phyloP scores from a whole-genome alignment of 2,329 filamentous ascomycete species.

The Colletotrichum zoysiae region DNA sequence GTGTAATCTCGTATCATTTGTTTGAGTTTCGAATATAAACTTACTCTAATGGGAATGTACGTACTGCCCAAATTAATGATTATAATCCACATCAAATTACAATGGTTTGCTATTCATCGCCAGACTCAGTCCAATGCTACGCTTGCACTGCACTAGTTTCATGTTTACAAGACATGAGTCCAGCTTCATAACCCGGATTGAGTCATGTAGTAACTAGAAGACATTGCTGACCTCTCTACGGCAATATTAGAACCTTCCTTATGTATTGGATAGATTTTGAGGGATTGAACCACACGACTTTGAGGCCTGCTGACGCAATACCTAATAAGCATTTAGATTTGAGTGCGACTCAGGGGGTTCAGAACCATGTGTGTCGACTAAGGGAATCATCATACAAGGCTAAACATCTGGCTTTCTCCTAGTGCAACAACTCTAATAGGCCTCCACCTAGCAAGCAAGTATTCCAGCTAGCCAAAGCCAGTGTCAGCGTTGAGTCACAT shows the following conservation, averaged over 20 bases:
- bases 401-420: not conserved
- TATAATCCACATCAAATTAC: no score
- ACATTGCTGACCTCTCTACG: not conserved
- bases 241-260: not conserved
- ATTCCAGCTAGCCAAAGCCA: not conserved
- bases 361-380: not conserved
- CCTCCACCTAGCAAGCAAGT: not conserved
- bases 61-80: not conserved
- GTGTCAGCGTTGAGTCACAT: not conserved
- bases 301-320: not conserved
- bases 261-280: not conserved
- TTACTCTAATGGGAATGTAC: no score
- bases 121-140: not conserved
- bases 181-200: not conserved
- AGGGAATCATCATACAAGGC: not conserved
- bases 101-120: not conserved
- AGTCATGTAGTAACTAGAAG: not conserved
- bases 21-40: rapidly evolving
- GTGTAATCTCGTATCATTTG: rapidly evolving
- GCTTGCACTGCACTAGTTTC: not conserved
- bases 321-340: not conserved
- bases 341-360: not conserved
- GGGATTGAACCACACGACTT: not conserved
- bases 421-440: not conserved
- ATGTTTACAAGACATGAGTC: not conserved